Conservation (phyloP, 2,329 filamentous ascomycete genomes). For the Didymella glomerata region DNA sequence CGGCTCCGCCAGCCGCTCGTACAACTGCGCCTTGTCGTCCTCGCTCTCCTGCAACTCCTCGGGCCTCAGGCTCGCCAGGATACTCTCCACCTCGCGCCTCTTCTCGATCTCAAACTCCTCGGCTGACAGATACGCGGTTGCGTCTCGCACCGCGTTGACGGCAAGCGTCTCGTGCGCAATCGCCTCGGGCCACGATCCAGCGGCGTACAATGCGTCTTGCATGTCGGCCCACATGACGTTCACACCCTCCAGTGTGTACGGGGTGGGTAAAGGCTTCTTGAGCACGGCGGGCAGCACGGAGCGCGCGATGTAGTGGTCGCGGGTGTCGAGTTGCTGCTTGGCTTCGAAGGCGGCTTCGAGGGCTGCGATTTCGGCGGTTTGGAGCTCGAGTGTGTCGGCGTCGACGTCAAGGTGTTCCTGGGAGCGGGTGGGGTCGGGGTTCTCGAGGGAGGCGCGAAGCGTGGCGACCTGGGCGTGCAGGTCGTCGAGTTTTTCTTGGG, state of each 20-base stretch:
- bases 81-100: slow-evolving; percentile 26
- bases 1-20: not conserved
- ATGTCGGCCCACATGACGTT: slow-evolving; percentile 47
- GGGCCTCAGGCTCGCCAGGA: slow-evolving; percentile 25
- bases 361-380: slow-evolving; percentile 25
- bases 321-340: slow-evolving; percentile 26
- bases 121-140: slow-evolving; percentile 26
- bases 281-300: slow-evolving; percentile 35
- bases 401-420: slow-evolving; percentile 24
- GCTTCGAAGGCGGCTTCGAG: slow-evolving; percentile 39
- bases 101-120: slow-evolving; percentile 35
- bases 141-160: slow-evolving; percentile 24
- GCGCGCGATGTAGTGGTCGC: slow-evolving; percentile 35
- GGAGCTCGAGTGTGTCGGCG: slow-evolving; percentile 22
- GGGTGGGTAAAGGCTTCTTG: slow-evolving; percentile 29
- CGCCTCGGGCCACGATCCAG: slow-evolving; percentile 30
- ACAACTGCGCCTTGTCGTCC: slow-evolving; percentile 8
- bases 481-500: slow-evolving; percentile 29
- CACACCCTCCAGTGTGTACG: slow-evolving; percentile 40
- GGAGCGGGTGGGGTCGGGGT: slow-evolving; percentile 26
- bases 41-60: slow-evolving; percentile 6
- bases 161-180: slow-evolving; percentile 36
- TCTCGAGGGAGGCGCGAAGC: slow-evolving; percentile 25
- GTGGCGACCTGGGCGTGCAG: slow-evolving; percentile 24
- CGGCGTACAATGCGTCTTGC: slow-evolving; percentile 42